These are phyloP conservation scores for Aspergillus sp. DNA, from an alignment of 2,329 filamentous ascomycete genomes.

Conservation along the genomic window DNA sequence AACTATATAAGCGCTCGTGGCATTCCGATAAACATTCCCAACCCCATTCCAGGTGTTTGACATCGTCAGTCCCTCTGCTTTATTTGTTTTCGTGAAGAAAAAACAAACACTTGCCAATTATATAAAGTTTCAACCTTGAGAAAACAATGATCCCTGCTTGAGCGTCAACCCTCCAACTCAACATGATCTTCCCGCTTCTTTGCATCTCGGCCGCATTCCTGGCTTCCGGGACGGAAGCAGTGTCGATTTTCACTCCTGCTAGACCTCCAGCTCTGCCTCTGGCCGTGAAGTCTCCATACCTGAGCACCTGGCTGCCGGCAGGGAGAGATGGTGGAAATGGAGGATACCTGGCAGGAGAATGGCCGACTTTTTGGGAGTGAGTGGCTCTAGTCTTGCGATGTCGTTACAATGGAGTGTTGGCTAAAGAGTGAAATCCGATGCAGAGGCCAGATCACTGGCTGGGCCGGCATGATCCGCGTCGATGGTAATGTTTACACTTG, in stretches of 20 bases:
- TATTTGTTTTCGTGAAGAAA: slow-evolving; percentile 8
- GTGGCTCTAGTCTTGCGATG: slow-evolving; percentile 25
- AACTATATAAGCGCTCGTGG: slow-evolving; percentile 27
- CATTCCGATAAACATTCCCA: slow-evolving; percentile 31
- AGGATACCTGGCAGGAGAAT: slow-evolving; percentile 66
- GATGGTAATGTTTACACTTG: slow-evolving; percentile 65
- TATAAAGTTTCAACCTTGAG: slow-evolving; percentile 9
- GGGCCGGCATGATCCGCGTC: slow-evolving; percentile 69
- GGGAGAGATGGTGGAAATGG: slow-evolving; percentile 63
- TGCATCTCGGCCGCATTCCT: slow-evolving; percentile 25
- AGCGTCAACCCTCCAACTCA: slow-evolving; percentile 17
- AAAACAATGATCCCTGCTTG: slow-evolving; percentile 20
- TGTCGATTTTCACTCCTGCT: slow-evolving; percentile 62
- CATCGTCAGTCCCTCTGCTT: neutral
- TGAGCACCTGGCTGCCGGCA: slow-evolving; percentile 68
- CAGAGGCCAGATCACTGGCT: slow-evolving; percentile 60
- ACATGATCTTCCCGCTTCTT: slow-evolving; percentile 30
- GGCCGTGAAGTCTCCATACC: slow-evolving; percentile 72
- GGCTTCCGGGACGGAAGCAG: slow-evolving; percentile 22
- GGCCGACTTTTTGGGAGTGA: slow-evolving; percentile 69
- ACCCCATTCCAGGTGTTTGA: slow-evolving; percentile 20
- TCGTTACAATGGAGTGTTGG: neutral
- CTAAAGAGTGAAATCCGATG: slow-evolving; percentile 14
- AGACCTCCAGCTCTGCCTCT: slow-evolving; percentile 69
- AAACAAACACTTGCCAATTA: slow-evolving; percentile 8